Percentiles rank a stretch among this genome's conserved stretches.
phyloP scores from a whole-genome alignment of 2,329 filamentous ascomycete genomes.

The Drechslerella coelobrocha region DNA sequence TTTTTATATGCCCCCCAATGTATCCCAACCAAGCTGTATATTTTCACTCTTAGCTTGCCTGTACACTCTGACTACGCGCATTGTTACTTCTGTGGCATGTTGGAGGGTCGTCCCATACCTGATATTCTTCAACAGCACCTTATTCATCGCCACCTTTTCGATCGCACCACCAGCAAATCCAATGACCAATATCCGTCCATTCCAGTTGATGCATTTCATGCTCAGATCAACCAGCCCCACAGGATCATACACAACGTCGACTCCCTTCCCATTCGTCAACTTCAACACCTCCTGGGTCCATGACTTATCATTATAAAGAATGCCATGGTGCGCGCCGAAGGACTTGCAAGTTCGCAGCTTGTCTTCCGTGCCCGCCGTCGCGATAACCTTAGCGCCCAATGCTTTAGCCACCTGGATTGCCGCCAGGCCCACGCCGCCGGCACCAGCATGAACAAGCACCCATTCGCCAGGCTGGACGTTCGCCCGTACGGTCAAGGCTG shows the following conservation, averaged over 20 bases:
- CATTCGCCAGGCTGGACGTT: constrained; percentile 79
- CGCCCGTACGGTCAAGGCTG: constrained; percentile 78
- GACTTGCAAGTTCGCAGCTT: constrained; percentile 79
- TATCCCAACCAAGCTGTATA: constrained; percentile 77
- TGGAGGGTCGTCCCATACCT: no score
- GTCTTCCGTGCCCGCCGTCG: constrained; percentile 79
- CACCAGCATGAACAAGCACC: constrained; percentile 89
- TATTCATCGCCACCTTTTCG: constrained; percentile 91
- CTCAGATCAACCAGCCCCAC: constrained; percentile 87
- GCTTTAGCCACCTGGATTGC: constrained; percentile 95
- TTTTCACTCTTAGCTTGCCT: no score
- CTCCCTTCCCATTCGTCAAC: constrained; percentile 74
- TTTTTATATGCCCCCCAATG: constrained; percentile 87
- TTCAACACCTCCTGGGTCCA: constrained; percentile 75
- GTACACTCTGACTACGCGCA: no score
- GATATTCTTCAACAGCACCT: constrained; percentile 70
- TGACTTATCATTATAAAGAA: constrained; percentile 74
- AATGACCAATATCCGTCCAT: constrained; percentile 83
- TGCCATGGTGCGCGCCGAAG: constrained; percentile 83
- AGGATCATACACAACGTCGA: constrained; percentile 94
- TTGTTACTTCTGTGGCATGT: no score
- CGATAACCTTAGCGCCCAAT: constrained; percentile 87
- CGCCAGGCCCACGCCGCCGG: constrained; percentile 87
- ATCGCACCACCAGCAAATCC: constrained; percentile 87
- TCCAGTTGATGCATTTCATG: constrained; percentile 93